Percentiles rank a stretch among this genome's conserved stretches.
These are phyloP conservation scores for Fusarium irregulare DNA, from an alignment of 2,329 filamentous ascomycete genomes.

Conservation along the genomic window DNA sequence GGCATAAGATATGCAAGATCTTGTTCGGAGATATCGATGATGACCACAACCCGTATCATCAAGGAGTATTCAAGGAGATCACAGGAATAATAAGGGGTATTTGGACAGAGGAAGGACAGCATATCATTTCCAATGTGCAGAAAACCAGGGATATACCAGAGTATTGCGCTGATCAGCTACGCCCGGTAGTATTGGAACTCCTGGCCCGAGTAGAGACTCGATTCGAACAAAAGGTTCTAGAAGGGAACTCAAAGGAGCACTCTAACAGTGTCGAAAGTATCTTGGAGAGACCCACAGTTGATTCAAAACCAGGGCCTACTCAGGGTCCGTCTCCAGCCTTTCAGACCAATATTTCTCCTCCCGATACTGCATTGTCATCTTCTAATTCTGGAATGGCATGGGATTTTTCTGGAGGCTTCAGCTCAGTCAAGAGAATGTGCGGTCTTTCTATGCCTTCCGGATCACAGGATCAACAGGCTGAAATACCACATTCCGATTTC, in stretches of 20 bases:
- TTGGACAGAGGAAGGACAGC: background rate
- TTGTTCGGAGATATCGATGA: background rate
- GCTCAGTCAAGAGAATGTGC: background rate
- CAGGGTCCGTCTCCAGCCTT: background rate
- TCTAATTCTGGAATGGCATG: background rate
- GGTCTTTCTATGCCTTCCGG: background rate
- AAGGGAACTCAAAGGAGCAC: background rate
- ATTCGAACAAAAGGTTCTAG: background rate
- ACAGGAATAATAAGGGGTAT: background rate
- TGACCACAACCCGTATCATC: background rate
- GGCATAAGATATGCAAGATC: background rate
- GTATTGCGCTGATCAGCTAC: background rate
- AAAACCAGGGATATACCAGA: background rate
- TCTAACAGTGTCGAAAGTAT: background rate
- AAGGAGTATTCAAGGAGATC: conserved; percentile 2
- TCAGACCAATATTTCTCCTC: background rate
- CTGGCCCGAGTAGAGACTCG: background rate
- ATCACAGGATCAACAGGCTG: conserved; percentile 1
- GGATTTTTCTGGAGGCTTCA: background rate
- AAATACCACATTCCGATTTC: conserved; percentile 2
- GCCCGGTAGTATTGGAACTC: background rate
- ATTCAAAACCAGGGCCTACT: background rate
- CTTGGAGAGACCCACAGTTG: background rate
- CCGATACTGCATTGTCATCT: background rate
- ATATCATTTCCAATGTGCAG: background rate